Evolutionary conservation across 2,329 filamentous ascomycete genomes (phyloP), one percentile per base, ranked within the genome.

Genomic region (Aspergillus niger): DNA sequence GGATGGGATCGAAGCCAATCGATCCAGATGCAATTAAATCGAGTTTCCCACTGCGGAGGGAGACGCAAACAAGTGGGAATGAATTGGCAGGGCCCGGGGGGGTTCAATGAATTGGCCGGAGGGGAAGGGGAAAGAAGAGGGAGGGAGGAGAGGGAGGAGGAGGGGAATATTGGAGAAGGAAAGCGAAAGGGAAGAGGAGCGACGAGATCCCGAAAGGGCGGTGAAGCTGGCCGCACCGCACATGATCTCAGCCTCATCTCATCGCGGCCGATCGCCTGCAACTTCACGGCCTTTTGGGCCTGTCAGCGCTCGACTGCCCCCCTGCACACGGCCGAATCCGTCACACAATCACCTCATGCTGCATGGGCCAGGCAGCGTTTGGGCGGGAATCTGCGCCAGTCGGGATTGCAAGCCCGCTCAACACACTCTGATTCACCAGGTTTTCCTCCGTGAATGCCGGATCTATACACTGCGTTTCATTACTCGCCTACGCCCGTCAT

Each of bases 191-290:
- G 58, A 58, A 30, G 28, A 60, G 57, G 38, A 55, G 55, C 55
- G 58, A 55, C 56, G 62, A 63, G 36, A 26, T 50, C 28, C 58
- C 41, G 61, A 70, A 72, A 69, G 63, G 68, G 70, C 70, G 69
- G 70, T 72, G 69, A 49, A 26, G 22, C 8, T 13, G 22, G 24
- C 32, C 44, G 13, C 3, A 24, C 17, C 11, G 43, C 66, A 71
- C 69, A 64, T 68, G 67, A 70, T 67, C 63, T 68, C 65, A 67
- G 63, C 62, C 64, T 71, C 65, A 66, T 53, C 39, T 24, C 55
- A 36, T 38, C 36, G 24, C 50, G 32, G 50, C 36, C 43, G 43
- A 47, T 49, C 44, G 22, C 22, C 36, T 54, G 38, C 51, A 54
- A 41, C 32, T 54, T 26, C 10, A 28, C 20, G 17, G 20, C 10